A percentile compares a stretch with the other conserved stretches of the same genome.
phyloP scores from a whole-genome alignment of 2,329 filamentous ascomycete species.

The Colletotrichum euphorbiae region DNA sequence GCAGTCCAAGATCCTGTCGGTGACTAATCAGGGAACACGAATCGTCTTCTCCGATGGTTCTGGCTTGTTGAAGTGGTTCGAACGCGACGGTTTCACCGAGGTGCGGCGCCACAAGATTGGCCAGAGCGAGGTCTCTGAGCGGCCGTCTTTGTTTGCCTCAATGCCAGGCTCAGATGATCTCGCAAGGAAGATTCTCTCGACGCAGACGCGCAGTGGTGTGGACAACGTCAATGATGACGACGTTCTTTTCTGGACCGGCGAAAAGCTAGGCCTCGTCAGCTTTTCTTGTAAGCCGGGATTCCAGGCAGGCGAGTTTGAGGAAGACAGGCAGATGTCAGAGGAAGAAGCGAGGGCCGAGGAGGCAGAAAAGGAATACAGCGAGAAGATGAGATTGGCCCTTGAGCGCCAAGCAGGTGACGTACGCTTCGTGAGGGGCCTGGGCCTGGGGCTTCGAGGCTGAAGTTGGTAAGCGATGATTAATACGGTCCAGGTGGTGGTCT shows the following conservation, averaged over 20 bases:
- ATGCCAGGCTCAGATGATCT: slow-evolving; percentile 74
- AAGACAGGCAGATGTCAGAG: slow-evolving; percentile 54
- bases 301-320: slow-evolving; percentile 63
- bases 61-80: slow-evolving; percentile 89
- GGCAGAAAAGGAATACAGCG: slow-evolving; percentile 71
- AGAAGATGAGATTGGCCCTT: slow-evolving; percentile 79
- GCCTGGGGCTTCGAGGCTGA: slow-evolving; percentile 30
- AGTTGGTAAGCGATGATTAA: background rate
- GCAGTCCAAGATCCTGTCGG: slow-evolving; percentile 82
- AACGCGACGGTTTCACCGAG: slow-evolving; percentile 80
- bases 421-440: slow-evolving; percentile 77
- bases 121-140: slow-evolving; percentile 60
- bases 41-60: slow-evolving; percentile 87
- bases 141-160: slow-evolving; percentile 62
- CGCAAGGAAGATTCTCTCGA: slow-evolving; percentile 82
- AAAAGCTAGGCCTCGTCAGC: slow-evolving; percentile 79
- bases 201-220: slow-evolving; percentile 51
- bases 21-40: slow-evolving; percentile 82
- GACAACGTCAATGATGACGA: slow-evolving; percentile 68
- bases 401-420: slow-evolving; percentile 84
- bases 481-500: background rate
- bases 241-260: slow-evolving; percentile 88
- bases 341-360: slow-evolving; percentile 63
- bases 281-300: slow-evolving; percentile 68
- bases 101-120: slow-evolving; percentile 67